Conservation (phyloP, 768 basidiomycete species). For the Steccherinum ochraceum region DNA sequence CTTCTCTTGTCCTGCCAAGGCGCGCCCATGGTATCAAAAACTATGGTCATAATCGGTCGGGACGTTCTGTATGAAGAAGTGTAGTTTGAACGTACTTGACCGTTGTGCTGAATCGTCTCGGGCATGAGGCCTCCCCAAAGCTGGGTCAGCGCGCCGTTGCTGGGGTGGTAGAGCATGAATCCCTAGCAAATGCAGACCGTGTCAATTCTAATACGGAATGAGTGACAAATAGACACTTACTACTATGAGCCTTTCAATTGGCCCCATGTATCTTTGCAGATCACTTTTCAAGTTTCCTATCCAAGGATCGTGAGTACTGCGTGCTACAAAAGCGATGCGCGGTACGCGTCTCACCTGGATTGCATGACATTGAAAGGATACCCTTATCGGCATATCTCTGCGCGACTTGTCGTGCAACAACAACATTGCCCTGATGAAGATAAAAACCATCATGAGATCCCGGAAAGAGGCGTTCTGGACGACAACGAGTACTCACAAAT, state of each 20-base stretch:
- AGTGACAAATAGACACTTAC: slow-evolving; percentile 1
- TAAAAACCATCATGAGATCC: neutral
- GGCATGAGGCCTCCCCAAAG: slow-evolving; percentile 30
- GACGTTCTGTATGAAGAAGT: neutral
- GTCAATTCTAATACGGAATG: too few relatives aligned
- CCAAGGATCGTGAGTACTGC: neutral
- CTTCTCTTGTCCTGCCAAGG: slow-evolving; percentile 10
- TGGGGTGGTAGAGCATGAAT: slow-evolving; percentile 22
- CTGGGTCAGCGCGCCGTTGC: slow-evolving; percentile 26
- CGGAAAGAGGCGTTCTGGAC: neutral
- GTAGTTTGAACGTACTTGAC: too few relatives aligned
- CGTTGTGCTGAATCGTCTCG: slow-evolving; percentile 31
- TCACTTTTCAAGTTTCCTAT: slow-evolving; percentile 16
- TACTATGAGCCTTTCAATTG: slow-evolving; percentile 9
- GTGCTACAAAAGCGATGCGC: neutral
- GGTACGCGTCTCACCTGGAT: slow-evolving; percentile 33
- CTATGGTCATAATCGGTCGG: slow-evolving; percentile 4
- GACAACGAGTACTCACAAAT: slow-evolving; percentile 31
- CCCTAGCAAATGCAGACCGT: slow-evolving; percentile 6
- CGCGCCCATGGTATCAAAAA: slow-evolving; percentile 26
- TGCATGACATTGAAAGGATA: slow-evolving; percentile 38
- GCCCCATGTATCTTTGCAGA: slow-evolving; percentile 1
- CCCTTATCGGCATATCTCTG: slow-evolving; percentile 37
- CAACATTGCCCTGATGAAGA: slow-evolving; percentile 33
- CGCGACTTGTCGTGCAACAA: slow-evolving; percentile 36